phyloP scores from a whole-genome alignment of 129 eudicot species.

The Heracleum sosnowskyi region DNA sequence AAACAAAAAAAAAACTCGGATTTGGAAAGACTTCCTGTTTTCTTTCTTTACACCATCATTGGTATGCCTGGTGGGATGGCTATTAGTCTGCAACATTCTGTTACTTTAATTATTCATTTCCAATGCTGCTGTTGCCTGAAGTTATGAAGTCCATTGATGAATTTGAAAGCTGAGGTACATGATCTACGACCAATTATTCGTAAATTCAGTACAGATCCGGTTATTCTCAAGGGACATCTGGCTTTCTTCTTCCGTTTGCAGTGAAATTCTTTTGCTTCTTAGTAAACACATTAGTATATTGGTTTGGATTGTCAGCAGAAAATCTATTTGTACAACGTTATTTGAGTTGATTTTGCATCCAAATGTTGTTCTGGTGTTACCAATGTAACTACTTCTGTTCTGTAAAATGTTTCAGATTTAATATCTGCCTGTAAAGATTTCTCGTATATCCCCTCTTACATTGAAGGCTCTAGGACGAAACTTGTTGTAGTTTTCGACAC shows the following conservation, averaged over 20 bases:
- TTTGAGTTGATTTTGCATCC: constrained; percentile 13
- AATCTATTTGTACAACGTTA: background rate
- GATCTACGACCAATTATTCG: constrained; percentile 15
- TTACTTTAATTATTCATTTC: background rate
- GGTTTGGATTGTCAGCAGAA: constrained; percentile 17
- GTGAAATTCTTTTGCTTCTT: background rate
- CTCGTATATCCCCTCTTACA: background rate
- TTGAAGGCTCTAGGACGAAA: background rate
- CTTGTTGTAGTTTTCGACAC: background rate
- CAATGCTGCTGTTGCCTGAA: background rate
- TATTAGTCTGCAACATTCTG: background rate
- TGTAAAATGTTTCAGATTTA: background rate
- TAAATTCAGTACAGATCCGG: background rate
- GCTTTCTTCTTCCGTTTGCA: constrained; percentile 18
- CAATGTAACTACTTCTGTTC: constrained; percentile 2
- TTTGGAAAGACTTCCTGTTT: background rate
- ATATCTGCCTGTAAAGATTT: background rate
- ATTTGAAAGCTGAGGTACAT: constrained; percentile 13
- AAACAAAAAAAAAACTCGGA: background rate
- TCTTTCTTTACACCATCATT: background rate
- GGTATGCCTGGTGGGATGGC: too few species aligned
- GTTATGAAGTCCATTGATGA: background rate
- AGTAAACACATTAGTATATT: constrained; percentile 2
- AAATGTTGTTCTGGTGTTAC: background rate
- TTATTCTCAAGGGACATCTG: constrained; percentile 15